Base-by-base conservation (phyloP, 495 filamentous ascomycete genomes). In the Hypoxylon lienhwacheense region DNA sequence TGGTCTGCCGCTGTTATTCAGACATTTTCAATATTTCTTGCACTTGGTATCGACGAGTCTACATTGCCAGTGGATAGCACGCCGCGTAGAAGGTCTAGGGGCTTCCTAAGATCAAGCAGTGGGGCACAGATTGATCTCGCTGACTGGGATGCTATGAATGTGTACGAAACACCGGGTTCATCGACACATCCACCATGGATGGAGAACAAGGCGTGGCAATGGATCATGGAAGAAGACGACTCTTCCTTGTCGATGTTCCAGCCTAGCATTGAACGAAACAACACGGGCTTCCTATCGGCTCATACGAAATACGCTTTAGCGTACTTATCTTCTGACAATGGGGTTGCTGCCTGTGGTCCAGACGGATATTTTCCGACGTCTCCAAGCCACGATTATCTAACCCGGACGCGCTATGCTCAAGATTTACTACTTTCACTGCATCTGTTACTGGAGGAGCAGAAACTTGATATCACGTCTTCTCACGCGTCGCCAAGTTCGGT, bases 371-470 rank as follows among this genome's bases (percentile, higher is more conserved):
- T 89, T 35, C 85, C 86, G 28, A 87, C 85, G 6, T 80, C 81
- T 8, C 55, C 70, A 26, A 73, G 74, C 20, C 75, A 77, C 47
- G 75, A 75, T 40, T 72, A 75, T 28, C 76, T 78, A 20, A 70
- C 75, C 32, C 80, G 85, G 22, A 77, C 78, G 15, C 79, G 74
- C 41, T 78, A 81, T 22, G 74, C 90, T 29, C 81, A 81, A 51
- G 85, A 83, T 37, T 75, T 92, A 1, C 73, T 97, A 7, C 74
- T 93, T 40, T 84, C 82, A 10, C 77, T 98, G 16, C 95, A 97
- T 67, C 78, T 97, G 5, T 67, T 95, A 3, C 77, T 86, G 1
- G 92, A 98, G 66, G 93, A 98, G 61, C 81, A 87, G 55, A 97
- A 95, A 65, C 81, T 98, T 4, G 84, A 88, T 37, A 81, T 83